A percentile compares a stretch with the other conserved stretches of the same genome.
Conservation (phyloP, 139 green algal species). For the Picochlorum sp. region DNA sequence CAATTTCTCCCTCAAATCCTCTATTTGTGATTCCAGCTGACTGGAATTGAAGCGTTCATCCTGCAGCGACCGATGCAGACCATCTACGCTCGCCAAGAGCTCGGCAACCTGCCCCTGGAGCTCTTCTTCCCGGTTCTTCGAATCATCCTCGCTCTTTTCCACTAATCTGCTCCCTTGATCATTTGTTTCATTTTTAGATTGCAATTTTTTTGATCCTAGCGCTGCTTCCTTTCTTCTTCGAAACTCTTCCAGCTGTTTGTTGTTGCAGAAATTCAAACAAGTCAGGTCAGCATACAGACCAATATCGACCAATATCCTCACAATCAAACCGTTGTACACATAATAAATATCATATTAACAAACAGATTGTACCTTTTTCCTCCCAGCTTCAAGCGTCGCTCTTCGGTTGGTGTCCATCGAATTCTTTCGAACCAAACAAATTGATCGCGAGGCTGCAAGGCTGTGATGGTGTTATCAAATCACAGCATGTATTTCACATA, state of each 20-base stretch:
- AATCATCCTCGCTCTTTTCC: neutral
- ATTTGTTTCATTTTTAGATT: neutral
- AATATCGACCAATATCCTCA: neutral
- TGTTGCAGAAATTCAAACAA: neutral
- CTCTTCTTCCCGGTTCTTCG: neutral
- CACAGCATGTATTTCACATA: too few species aligned
- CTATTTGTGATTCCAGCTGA: neutral
- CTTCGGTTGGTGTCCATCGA: neutral
- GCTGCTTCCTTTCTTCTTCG: neutral
- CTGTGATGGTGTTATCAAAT: too few species aligned
- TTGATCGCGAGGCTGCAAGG: too few species aligned
- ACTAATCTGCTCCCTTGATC: neutral
- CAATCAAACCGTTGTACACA: neutral
- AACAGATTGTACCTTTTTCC: constrained; percentile 5
- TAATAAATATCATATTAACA: neutral
- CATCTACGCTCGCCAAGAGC: constrained; percentile 5
- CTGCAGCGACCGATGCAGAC: constrained; percentile 4
- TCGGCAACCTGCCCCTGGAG: constrained; percentile 5
- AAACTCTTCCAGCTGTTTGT: constrained; percentile 13
- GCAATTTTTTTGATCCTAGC: neutral
- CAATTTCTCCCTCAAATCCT: neutral
- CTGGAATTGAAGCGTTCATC: constrained; percentile 15
- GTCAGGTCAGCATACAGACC: neutral
- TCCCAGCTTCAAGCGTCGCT: constrained; percentile 5
- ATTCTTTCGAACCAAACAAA: too few species aligned